Evolutionary conservation across 306 rosid species (phyloP).

Genomic region (Oxytropis ochrocephala): DNA sequence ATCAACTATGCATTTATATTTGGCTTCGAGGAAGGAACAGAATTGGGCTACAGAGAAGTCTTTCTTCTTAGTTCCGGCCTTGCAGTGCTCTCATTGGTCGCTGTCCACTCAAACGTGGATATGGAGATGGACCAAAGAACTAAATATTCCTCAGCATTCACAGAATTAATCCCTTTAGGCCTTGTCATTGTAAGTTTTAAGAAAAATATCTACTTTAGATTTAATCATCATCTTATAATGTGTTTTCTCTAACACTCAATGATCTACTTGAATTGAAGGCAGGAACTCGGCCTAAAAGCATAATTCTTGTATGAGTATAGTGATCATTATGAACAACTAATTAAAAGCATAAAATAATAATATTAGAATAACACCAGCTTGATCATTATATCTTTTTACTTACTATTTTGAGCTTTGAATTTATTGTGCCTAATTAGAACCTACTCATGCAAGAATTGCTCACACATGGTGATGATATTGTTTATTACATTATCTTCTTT

Average conservation of each 20-base stretch:
- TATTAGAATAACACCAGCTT: too few relatives aligned
- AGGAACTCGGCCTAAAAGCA: not conserved
- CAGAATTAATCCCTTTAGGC: slow-evolving; percentile 56
- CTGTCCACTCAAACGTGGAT: slow-evolving; percentile 30
- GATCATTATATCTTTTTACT: too few relatives aligned
- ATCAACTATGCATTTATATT: slow-evolving; percentile 73
- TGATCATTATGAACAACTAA: not conserved
- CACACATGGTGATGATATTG: too few relatives aligned
- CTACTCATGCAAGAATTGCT: too few relatives aligned
- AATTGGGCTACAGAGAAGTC: slow-evolving; percentile 51
- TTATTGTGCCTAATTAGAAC: too few relatives aligned
- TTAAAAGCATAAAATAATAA: too few relatives aligned
- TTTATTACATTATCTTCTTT: too few relatives aligned
- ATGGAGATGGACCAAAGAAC: slow-evolving; percentile 31
- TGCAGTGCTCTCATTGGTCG: slow-evolving; percentile 18
- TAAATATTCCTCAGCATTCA: slow-evolving; percentile 11
- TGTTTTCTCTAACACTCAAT: not conserved
- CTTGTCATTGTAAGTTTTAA: slow-evolving; percentile 43
- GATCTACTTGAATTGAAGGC: not conserved
- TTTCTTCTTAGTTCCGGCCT: slow-evolving; percentile 33
- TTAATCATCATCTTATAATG: not conserved
- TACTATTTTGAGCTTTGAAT: too few relatives aligned
- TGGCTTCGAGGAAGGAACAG: slow-evolving; percentile 71
- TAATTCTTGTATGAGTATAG: not conserved
- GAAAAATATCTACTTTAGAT: not conserved